Conservation (phyloP, 495 filamentous ascomycete genomes). For the Rusavskia elegans region DNA sequence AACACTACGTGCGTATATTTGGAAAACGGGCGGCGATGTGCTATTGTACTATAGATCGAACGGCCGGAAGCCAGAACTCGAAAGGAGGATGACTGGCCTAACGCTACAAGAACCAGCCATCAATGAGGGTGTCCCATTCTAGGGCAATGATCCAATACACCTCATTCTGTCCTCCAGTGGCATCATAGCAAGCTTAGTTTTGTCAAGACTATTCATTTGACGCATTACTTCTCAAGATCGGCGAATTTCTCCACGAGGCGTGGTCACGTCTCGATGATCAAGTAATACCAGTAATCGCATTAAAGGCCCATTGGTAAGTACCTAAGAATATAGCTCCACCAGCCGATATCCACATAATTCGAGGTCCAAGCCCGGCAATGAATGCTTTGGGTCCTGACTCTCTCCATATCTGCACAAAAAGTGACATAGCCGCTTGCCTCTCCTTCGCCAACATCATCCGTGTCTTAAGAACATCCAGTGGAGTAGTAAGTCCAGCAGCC, state of each 20-base stretch:
- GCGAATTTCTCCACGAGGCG: too few relatives aligned
- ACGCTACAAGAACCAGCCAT: background rate
- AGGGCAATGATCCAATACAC: background rate
- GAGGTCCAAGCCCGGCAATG: conserved; percentile 75
- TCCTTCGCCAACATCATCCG: conserved; percentile 73
- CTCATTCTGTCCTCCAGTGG: too few relatives aligned
- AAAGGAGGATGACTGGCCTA: conserved; percentile 3
- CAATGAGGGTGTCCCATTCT: background rate
- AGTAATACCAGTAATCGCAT: conserved; percentile 36
- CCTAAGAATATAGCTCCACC: conserved; percentile 93
- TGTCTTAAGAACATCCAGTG: conserved; percentile 92
- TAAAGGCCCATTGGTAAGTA: conserved; percentile 84
- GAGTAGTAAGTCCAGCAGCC: conserved; percentile 80
- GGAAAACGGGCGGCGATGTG: conserved; percentile 85
- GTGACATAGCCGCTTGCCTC: conserved; percentile 35
- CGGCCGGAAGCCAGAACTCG: conserved; percentile 41
- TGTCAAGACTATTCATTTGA: too few relatives aligned
- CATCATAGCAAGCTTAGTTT: too few relatives aligned
- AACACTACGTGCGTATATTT: conserved; percentile 76
- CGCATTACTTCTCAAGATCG: too few relatives aligned
- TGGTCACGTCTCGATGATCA: background rate
- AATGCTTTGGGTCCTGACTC: conserved; percentile 63
- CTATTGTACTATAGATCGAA: conserved; percentile 83
- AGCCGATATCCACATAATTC: conserved; percentile 84
- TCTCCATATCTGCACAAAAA: conserved; percentile 50